These are phyloP conservation scores for Pisolithus tinctorius DNA, from an alignment of 768 basidiomycete genomes.

Conservation along the genomic window DNA sequence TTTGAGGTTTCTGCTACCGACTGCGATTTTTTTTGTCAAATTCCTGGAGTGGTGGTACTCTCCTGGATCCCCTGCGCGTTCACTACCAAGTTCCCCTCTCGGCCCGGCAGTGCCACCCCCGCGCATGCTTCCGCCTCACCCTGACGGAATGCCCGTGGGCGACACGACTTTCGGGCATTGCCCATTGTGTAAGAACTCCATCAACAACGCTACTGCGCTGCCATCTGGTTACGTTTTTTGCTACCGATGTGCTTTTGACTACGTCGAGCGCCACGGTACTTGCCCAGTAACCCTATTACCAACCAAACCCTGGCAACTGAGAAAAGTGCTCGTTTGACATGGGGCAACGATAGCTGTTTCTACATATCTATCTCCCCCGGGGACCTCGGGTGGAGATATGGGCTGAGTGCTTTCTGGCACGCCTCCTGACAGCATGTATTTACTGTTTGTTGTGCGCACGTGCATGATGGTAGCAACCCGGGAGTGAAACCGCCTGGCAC, in stretches of 20 bases:
- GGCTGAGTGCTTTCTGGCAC: no score
- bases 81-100: conserved; percentile 52
- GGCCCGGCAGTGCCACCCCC: conserved; percentile 76
- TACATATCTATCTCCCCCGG: no score
- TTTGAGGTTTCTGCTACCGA: conserved; percentile 71
- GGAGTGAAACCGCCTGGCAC: neutral
- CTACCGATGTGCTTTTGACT: conserved; percentile 83
- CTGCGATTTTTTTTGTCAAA: conserved; percentile 90
- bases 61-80: conserved; percentile 78
- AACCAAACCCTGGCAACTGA: conserved; percentile 70
- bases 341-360: neutral
- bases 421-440: no score
- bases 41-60: conserved; percentile 99
- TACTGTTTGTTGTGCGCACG: conserved; percentile 32
- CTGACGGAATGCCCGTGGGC: conserved; percentile 61
- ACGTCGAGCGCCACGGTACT: conserved; percentile 66
- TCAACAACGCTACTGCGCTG: conserved; percentile 83
- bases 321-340: conserved; percentile 76
- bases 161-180: conserved; percentile 70
- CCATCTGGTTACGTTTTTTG: conserved; percentile 95
- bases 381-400: no score
- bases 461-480: conserved; percentile 28
- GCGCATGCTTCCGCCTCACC: conserved; percentile 66
- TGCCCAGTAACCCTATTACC: conserved; percentile 87
- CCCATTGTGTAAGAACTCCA: conserved; percentile 64